phyloP scores from a whole-genome alignment of 306 rosid genomes.

The Pyrus betulifolia region DNA sequence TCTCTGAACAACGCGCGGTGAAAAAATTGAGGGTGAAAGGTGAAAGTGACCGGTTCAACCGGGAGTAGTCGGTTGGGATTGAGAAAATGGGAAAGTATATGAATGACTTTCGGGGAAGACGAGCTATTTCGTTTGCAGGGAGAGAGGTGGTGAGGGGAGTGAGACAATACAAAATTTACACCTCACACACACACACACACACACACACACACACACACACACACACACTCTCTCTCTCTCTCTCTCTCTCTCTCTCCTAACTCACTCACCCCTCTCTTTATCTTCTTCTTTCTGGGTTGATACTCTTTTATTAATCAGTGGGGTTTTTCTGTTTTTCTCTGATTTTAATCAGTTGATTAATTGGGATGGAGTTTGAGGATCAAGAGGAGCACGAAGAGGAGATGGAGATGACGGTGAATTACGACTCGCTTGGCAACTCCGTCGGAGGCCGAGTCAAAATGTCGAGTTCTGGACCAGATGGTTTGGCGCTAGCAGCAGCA shows the following conservation, averaged over 20 bases:
- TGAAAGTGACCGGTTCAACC: constrained; percentile 32
- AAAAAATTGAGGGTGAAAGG: not conserved
- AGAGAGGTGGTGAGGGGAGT: not conserved
- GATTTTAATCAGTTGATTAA: not conserved
- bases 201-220: not conserved
- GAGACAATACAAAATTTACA: not conserved
- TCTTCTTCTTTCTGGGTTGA: not conserved
- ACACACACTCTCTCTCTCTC: not conserved
- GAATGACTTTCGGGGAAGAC: constrained; percentile 26
- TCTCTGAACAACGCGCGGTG: constrained; percentile 11
- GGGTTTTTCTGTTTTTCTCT: not conserved
- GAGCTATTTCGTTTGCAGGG: constrained; percentile 17
- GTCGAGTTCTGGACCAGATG: not conserved
- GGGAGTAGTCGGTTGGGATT: constrained; percentile 42
- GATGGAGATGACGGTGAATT: constrained; percentile 53
- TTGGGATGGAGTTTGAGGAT: constrained; percentile 71
- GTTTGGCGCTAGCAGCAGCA: not conserved
- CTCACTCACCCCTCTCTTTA: not conserved
- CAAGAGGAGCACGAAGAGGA: constrained; percentile 76
- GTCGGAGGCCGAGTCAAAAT: constrained; percentile 26
- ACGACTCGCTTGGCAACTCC: constrained; percentile 43
- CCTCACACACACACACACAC: not conserved
- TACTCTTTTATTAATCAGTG: not conserved
- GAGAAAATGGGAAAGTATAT: constrained; percentile 46
- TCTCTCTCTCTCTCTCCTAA: not conserved